Base-by-base conservation (phyloP, 192 early-diverging fungal species). In the Backusella parvicylindrica region DNA sequence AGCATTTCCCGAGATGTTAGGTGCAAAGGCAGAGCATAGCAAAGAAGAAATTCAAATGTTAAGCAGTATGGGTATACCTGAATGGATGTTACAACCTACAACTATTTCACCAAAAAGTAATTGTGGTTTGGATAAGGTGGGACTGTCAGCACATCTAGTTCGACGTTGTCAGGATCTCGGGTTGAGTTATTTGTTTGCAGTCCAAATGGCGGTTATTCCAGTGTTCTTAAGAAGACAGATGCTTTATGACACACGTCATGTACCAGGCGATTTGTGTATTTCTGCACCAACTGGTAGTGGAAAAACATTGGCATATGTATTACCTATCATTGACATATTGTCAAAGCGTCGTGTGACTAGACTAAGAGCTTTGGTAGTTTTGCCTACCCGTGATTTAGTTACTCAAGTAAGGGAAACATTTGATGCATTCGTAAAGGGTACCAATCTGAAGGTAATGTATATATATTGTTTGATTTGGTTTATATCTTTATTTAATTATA, bases 271-370 rank as follows among this genome's bases (percentile, higher is more conserved):
- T 78, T 76, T 99, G 28, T 96, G 95, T 75, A 95, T 99, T 16
- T 96, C 96, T 9, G 94, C 96, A 21, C 93, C 97, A 0, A 99
- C 98, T 0, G 98, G 98, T 35, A 94, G 92, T 64, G 98, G 98
- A 28, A 99, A 99, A 79, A 99, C 98, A 2, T 82, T 99, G 40
- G 95, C 97, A 0, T 99, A 96, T 86, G 96, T 95, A 6, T 76
- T 99, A 18, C 98, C 98, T 1, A 94, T 99, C 70, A 88, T 98
- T 30, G 95, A 93, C 79, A 89, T 91, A 64, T 80, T 99, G 21
- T 86, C 89, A 9, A 77, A 82, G 37, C 88, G 97, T 16, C 79
- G 93, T 26, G 88, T 97, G 4, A 88, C 91, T 6, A 88, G 97
- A 36, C 83, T 98, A 41, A 87, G 97, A 5, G 97, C 95, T 5